A percentile compares a stretch with the other conserved stretches of the same genome.
phyloP scores from a whole-genome alignment of 1,284 basidiomycete species.

The Leccinum pachyderme region DNA sequence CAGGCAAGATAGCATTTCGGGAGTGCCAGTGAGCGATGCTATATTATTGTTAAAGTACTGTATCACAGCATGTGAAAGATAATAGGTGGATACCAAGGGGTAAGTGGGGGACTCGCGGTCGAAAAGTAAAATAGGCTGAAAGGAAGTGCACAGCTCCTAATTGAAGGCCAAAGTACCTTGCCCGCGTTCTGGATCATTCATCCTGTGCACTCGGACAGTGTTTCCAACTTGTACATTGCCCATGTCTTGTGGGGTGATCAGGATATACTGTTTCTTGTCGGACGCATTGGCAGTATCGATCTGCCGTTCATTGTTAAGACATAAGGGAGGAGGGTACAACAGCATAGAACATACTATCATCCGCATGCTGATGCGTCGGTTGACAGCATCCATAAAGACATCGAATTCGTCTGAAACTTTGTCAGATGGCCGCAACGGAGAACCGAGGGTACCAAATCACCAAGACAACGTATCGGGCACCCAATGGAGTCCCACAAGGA shows the following conservation, averaged over 20 bases:
- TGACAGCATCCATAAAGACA: conserved; percentile 95
- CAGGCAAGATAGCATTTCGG: conserved; percentile 7
- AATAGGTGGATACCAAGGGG: not conserved
- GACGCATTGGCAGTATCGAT: conserved; percentile 84
- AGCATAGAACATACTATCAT: conserved; percentile 69
- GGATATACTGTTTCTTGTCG: conserved; percentile 85
- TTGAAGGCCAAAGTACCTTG: conserved; percentile 53
- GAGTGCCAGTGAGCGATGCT: not conserved
- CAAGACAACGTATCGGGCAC: conserved; percentile 92
- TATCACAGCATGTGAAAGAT: not conserved
- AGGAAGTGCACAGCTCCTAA: conserved; percentile 5
- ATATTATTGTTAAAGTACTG: not conserved
- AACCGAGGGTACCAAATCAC: conserved; percentile 44
- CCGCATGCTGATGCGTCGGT: conserved; percentile 86
- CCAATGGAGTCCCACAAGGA: conserved; percentile 95
- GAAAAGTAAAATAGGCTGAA: conserved; percentile 2
- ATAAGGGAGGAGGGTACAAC: not conserved
- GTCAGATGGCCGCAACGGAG: not conserved
- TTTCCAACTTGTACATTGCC: conserved; percentile 59
- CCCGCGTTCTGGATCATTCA: conserved; percentile 77
- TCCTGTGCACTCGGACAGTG: conserved; percentile 70
- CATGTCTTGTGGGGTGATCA: conserved; percentile 91
- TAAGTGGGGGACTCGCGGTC: conserved; percentile 1
- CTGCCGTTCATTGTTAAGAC: conserved; percentile 37
- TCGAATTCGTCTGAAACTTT: conserved; percentile 75